A percentile compares a stretch with the other conserved stretches of the same genome.
Conservation (phyloP, 108 stramenopile species). For the Conticribra guillardii region DNA sequence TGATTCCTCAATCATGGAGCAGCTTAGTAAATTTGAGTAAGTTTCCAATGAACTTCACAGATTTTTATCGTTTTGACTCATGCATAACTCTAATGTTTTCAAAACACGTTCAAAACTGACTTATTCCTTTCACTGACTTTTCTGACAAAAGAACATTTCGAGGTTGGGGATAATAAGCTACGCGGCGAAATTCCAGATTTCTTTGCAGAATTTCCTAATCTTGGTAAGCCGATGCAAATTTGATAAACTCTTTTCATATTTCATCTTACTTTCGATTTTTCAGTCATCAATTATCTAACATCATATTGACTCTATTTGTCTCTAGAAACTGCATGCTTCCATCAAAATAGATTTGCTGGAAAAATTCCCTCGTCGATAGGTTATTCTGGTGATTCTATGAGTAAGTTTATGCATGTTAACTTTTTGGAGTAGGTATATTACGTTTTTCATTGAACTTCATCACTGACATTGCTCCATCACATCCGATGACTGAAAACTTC, state of each 20-base stretch:
- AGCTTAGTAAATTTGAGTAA: conserved; percentile 25
- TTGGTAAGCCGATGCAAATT: conserved; percentile 7
- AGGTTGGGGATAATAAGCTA: conserved; percentile 13
- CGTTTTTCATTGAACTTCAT: neutral
- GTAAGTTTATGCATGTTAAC: neutral
- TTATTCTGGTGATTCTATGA: neutral
- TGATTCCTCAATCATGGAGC: conserved; percentile 30
- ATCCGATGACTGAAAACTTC: too few species aligned
- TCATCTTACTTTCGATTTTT: too few species aligned
- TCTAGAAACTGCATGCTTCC: neutral
- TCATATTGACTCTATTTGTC: neutral
- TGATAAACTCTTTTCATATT: too few species aligned
- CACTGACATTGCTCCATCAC: too few species aligned
- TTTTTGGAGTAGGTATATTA: neutral
- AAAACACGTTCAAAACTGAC: too few species aligned
- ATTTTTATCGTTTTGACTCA: too few species aligned
- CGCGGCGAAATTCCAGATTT: conserved; percentile 20
- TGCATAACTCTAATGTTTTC: too few species aligned
- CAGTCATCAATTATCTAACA: too few species aligned
- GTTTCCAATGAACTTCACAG: neutral
- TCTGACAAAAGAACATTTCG: neutral
- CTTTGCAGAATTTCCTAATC: conserved; percentile 21
- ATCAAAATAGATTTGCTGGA: neutral
- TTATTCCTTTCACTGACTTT: neutral
- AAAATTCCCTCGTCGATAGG: neutral